A percentile compares a stretch with the other conserved stretches of the same genome.
These are phyloP conservation scores for Simplicillium sp. DNA, from an alignment of 2,329 filamentous ascomycete species.

Conservation along the genomic window DNA sequence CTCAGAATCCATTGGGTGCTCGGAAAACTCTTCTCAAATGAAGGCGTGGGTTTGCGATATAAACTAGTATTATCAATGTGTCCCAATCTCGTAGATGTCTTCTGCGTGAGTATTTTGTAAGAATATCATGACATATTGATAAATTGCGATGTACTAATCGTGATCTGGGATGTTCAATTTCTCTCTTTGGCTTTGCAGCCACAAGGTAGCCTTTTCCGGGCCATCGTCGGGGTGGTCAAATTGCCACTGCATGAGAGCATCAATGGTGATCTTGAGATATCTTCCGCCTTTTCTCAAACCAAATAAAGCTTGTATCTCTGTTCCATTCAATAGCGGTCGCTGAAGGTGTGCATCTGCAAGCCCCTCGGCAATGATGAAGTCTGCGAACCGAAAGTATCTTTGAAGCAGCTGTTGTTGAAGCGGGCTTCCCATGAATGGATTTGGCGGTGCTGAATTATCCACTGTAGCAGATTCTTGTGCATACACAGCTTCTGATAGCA, in stretches of 20 bases:
- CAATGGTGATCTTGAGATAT: slow-evolving; percentile 6
- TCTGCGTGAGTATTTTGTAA: too few species aligned
- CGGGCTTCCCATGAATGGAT: background rate
- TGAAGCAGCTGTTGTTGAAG: too few species aligned
- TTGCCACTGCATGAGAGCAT: slow-evolving; percentile 8
- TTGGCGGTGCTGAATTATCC: too few species aligned
- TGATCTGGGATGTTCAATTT: background rate
- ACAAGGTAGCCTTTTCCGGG: slow-evolving; percentile 6
- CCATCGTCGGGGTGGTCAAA: slow-evolving; percentile 8
- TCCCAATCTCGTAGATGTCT: too few species aligned
- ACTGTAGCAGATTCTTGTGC: background rate
- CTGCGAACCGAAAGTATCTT: slow-evolving; percentile 5
- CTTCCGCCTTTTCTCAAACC: slow-evolving; percentile 5
- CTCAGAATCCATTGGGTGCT: too few species aligned
- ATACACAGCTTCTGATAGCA: slow-evolving; percentile 6
- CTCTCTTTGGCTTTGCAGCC: slow-evolving; percentile 3
- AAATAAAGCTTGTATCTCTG: slow-evolving; percentile 7
- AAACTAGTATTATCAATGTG: too few species aligned
- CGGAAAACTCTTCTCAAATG: too few species aligned
- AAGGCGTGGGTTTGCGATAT: too few species aligned
- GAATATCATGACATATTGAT: too few species aligned
- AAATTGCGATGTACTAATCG: too few species aligned
- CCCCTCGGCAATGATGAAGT: slow-evolving; percentile 2
- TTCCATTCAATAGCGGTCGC: slow-evolving; percentile 8
- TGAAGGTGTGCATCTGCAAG: slow-evolving; percentile 4